phyloP scores from a whole-genome alignment of 805 yeast genomes.

The Cyberlindnera misumaiensis region DNA sequence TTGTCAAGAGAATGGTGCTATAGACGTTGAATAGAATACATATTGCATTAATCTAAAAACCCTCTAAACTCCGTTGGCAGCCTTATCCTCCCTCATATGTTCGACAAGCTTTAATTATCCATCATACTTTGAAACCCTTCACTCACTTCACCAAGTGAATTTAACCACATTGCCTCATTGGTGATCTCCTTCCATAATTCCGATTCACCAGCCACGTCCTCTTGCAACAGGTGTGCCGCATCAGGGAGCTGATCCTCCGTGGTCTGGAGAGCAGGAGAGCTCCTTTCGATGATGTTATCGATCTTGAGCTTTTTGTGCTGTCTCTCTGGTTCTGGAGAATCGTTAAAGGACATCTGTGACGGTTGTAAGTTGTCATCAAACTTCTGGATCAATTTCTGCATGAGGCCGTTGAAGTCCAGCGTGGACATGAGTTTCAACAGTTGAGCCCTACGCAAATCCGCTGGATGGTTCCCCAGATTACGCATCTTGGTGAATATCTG shows the following conservation, averaged over 20 bases:
- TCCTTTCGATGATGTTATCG: slow-evolving; percentile 10
- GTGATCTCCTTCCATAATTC: slow-evolving; percentile 75
- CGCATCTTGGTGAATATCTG: slow-evolving; percentile 68
- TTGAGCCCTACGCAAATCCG: slow-evolving; percentile 68
- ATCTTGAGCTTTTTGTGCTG: slow-evolving; percentile 11
- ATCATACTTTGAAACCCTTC: slow-evolving; percentile 30
- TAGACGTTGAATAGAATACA: slow-evolving; percentile 1
- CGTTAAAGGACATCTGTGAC: slow-evolving; percentile 10
- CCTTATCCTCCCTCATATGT: not conserved
- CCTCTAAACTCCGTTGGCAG: not conserved
- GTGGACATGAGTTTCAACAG: slow-evolving; percentile 56
- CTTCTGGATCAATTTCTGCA: slow-evolving; percentile 48
- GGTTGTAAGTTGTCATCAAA: slow-evolving; percentile 39
- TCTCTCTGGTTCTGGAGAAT: not conserved
- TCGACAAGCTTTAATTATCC: slow-evolving; percentile 13
- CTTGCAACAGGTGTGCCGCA: slow-evolving; percentile 23
- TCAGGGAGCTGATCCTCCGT: slow-evolving; percentile 19
- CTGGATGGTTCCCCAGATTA: slow-evolving; percentile 73
- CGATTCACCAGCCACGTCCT: slow-evolving; percentile 31
- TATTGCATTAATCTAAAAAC: not conserved
- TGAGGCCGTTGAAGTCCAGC: slow-evolving; percentile 61
- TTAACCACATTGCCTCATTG: slow-evolving; percentile 65
- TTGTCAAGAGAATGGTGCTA: slow-evolving; percentile 36
- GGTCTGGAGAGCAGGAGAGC: slow-evolving; percentile 17
- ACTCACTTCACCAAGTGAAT: slow-evolving; percentile 36